Evolutionary conservation across 2,329 filamentous ascomycete genomes (phyloP).

Genomic region (Aspergillus latus): DNA sequence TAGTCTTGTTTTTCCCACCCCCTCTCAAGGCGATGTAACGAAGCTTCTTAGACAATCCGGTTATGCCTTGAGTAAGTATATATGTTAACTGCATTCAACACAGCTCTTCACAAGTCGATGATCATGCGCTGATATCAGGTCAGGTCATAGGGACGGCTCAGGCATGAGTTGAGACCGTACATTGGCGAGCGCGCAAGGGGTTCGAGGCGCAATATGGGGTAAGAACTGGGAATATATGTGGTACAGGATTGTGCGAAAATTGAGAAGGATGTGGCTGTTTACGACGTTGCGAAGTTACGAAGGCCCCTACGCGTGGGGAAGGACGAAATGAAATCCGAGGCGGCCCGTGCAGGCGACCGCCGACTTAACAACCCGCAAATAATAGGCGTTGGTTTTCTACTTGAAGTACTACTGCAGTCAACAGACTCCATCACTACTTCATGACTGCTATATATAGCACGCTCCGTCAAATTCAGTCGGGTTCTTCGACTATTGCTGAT

Average conservation of each 20-base stretch:
- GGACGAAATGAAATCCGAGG: neutral
- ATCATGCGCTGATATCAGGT: slow-evolving; percentile 11
- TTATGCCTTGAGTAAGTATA: neutral
- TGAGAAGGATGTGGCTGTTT: neutral
- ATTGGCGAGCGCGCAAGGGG: slow-evolving; percentile 14
- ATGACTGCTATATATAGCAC: neutral
- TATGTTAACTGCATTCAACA: slow-evolving; percentile 8
- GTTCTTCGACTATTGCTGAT: neutral
- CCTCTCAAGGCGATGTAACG: neutral
- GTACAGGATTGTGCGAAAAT: neutral
- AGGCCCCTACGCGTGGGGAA: neutral
- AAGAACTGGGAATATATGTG: neutral
- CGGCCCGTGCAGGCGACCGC: slow-evolving; percentile 1
- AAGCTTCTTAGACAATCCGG: neutral
- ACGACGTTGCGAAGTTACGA: neutral
- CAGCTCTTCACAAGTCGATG: neutral
- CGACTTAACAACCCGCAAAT: neutral
- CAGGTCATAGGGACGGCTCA: slow-evolving; percentile 20
- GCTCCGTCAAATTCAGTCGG: neutral
- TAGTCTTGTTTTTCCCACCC: neutral
- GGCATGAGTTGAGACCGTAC: slow-evolving; percentile 16
- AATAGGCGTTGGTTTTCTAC: neutral
- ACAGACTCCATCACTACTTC: neutral
- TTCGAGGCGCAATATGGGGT: neutral
- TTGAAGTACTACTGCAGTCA: neutral